Evolutionary conservation across 768 basidiomycete species (phyloP), one percentile per base, ranked within the genome.

Genomic region (Hysterangium stoloniferum): DNA sequence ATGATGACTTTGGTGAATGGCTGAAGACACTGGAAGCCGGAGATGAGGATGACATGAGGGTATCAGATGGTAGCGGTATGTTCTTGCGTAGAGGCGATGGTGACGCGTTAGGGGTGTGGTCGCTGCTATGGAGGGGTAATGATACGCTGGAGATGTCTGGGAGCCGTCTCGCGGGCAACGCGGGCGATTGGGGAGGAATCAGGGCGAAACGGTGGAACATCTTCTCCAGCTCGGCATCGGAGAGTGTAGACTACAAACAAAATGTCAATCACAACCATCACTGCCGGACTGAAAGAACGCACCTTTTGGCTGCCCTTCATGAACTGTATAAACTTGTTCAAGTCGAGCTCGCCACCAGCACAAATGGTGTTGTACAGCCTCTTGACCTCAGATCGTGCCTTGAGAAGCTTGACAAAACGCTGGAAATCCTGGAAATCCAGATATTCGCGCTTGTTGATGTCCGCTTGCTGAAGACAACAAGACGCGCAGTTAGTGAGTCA

Each of bases 391-490:
- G 86, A 82, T 13, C 95, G 79, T n/a, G 75, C 72, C 62, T 92
- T 94, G 50, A 96, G 75, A 28, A 80, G 64, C 59, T 84, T 86
- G 55, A 94, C 85, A 54, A 98, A 91, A 11, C 68, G 71, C 56
- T 86, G 83, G 63, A 95, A 97, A 51, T 82, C 84, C 1, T 71
- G 55, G 59, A 91, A 92, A 62, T 90, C 80, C 28, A 96, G 77
- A 54, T 74, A 78, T 0, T 76, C 78, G 1, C 71, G 71, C 11
- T 68, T 61, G 44, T 73, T 64, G 2, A 65, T 62, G 63, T 92
- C 87, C 7, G 83, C 80, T 66, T 75, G 72, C 87, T 90, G 57
- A 12, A 11, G 4, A 31, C 15, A 19, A 25, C 17, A 53, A 22
- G 13, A 44, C n/a, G 44, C 45, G 6, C 8, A 8, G n/a, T 24